A percentile compares a stretch with the other conserved stretches of the same genome.
Evolutionary conservation across 108 stramenopile species (phyloP).

Genomic region (Conticribra guillardii): DNA sequence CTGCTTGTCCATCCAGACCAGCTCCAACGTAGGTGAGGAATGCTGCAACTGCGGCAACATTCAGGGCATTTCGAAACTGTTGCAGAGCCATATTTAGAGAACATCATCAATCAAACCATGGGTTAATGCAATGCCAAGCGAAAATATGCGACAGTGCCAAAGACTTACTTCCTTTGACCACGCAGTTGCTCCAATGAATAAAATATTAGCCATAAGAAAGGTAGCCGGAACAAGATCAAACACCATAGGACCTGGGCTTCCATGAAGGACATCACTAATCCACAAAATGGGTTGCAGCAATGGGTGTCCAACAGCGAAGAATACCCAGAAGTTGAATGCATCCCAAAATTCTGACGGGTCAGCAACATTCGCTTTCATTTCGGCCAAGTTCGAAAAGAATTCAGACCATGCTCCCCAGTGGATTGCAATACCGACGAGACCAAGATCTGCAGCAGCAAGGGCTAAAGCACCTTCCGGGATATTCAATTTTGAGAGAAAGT

Average conservation of each 20-base stretch:
- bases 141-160: not conserved
- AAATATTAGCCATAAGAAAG: slow-evolving; percentile 73
- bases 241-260: slow-evolving; percentile 79
- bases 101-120: too few species aligned
- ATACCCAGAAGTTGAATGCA: slow-evolving; percentile 92
- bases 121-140: not conserved
- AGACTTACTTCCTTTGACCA: slow-evolving; percentile 65
- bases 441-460: slow-evolving; percentile 55
- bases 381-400: slow-evolving; percentile 69
- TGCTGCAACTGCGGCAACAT: slow-evolving; percentile 73
- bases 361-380: slow-evolving; percentile 74
- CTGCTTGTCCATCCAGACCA: slow-evolving; percentile 84
- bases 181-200: slow-evolving; percentile 70
- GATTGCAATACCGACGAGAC: slow-evolving; percentile 55
- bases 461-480: slow-evolving; percentile 60
- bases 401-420: slow-evolving; percentile 72
- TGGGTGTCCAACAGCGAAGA: slow-evolving; percentile 91
- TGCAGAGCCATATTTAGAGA: not conserved
- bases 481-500: slow-evolving; percentile 21
- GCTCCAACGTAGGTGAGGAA: slow-evolving; percentile 83
- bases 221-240: slow-evolving; percentile 74
- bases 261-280: slow-evolving; percentile 90
- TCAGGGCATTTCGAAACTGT: slow-evolving; percentile 74
- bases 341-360: slow-evolving; percentile 80
- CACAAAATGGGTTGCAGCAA: slow-evolving; percentile 87